These are phyloP conservation scores for Nadsonia starkeyi-henricii DNA, from an alignment of 1,139 yeast species.

Conservation along the genomic window DNA sequence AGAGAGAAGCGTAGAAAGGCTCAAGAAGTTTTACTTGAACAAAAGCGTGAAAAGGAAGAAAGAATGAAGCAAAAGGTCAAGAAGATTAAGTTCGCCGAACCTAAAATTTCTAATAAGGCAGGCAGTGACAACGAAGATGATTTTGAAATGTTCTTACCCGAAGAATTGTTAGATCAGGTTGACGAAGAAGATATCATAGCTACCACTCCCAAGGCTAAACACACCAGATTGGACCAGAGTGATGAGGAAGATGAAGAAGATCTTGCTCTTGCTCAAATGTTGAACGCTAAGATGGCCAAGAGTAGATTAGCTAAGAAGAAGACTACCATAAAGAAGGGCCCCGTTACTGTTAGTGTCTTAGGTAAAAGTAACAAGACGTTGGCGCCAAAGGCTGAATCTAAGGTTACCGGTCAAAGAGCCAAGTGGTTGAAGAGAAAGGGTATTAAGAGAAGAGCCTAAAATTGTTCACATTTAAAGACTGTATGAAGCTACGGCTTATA, in stretches of 20 bases:
- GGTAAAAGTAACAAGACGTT: neutral
- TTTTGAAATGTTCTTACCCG: neutral
- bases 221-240: neutral
- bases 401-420: conserved; percentile 1
- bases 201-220: neutral
- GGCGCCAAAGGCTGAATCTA: neutral
- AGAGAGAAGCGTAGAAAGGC: neutral
- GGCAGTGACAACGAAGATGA: neutral
- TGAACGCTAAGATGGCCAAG: neutral
- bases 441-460: conserved; percentile 16
- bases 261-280: neutral
- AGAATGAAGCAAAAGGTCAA: neutral
- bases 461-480: no score
- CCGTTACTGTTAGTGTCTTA: conserved; percentile 7
- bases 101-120: neutral
- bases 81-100: neutral
- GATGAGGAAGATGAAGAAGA: conserved; percentile 1
- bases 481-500: no score
- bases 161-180: conserved; percentile 6
- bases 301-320: neutral
- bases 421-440: conserved; percentile 1
- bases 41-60: neutral
- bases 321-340: conserved; percentile 6
- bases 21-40: neutral
- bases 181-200: neutral